Percentiles rank a stretch among this genome's conserved stretches.
These are phyloP conservation scores for Clavariopsis aquatica DNA, from an alignment of 495 filamentous ascomycete species.

Conservation along the genomic window DNA sequence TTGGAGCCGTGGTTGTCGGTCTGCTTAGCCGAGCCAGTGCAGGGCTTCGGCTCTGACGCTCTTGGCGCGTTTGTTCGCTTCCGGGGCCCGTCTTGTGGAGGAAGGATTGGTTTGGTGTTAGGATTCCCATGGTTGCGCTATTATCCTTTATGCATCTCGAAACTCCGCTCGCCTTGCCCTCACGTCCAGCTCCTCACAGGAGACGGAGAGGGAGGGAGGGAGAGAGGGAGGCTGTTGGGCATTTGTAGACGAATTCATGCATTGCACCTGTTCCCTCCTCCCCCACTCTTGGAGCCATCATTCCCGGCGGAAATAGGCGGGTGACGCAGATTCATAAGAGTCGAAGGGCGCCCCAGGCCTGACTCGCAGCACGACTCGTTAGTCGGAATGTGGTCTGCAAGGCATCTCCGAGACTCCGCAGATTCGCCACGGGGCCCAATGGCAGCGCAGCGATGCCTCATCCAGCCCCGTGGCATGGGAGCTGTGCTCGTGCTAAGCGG, in stretches of 20 bases:
- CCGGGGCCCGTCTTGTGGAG: not conserved
- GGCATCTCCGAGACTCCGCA: not conserved
- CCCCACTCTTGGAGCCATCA: not conserved
- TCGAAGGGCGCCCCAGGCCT: not conserved
- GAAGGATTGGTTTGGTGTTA: slow-evolving; percentile 1
- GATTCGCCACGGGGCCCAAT: not conserved
- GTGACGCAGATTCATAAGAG: not conserved
- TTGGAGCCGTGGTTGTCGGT: not conserved
- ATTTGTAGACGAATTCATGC: slow-evolving; percentile 9
- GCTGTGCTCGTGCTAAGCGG: not conserved
- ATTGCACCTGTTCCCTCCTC: not conserved
- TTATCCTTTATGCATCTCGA: not conserved
- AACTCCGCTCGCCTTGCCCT: not conserved
- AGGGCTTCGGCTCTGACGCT: not conserved
- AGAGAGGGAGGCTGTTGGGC: not conserved
- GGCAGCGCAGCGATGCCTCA: not conserved
- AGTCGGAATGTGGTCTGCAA: not conserved
- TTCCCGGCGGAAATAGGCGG: not conserved
- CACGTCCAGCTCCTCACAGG: too few relatives aligned
- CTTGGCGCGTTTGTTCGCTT: slow-evolving; percentile 1
- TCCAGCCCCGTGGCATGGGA: slow-evolving; percentile 23
- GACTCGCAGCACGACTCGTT: not conserved
- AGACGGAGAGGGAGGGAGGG: too few relatives aligned
- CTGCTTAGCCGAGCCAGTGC: not conserved
- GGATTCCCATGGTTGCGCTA: slow-evolving; percentile 4